Conservation (phyloP, 768 basidiomycete species). For the Russula vinacea region DNA sequence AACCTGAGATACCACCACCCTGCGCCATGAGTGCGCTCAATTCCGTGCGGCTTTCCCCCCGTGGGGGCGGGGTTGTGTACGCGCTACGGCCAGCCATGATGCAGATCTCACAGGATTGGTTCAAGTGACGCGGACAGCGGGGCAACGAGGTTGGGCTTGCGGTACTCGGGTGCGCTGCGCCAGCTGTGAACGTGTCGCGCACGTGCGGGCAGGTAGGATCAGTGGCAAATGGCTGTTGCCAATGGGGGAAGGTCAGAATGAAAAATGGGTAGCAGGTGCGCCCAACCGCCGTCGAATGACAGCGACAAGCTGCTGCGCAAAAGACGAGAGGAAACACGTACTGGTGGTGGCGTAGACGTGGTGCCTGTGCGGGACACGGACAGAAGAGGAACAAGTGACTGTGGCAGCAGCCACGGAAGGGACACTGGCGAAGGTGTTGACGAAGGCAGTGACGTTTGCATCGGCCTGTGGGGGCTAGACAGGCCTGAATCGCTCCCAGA, state of each 20-base stretch:
- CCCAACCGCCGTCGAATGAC: background rate
- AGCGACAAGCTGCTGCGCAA: background rate
- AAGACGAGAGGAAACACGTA: constrained; percentile 31
- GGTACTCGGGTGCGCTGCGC: constrained; percentile 56
- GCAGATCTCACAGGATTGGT: constrained; percentile 72
- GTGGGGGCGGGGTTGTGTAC: constrained; percentile 25
- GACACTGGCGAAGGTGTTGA: background rate
- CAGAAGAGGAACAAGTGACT: constrained; percentile 31
- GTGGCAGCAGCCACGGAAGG: constrained; percentile 11
- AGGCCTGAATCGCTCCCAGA: constrained; percentile 32
- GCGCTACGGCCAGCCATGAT: constrained; percentile 52
- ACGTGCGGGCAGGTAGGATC: constrained; percentile 40
- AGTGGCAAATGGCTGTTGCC: constrained; percentile 24
- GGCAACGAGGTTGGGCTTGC: constrained; percentile 60
- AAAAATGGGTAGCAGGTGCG: background rate
- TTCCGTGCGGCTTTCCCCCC: constrained; percentile 14
- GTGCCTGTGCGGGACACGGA: constrained; percentile 31
- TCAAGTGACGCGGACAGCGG: constrained; percentile 71
- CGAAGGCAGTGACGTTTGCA: constrained; percentile 32
- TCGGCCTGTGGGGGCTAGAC: constrained; percentile 26
- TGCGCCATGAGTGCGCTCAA: constrained; percentile 29
- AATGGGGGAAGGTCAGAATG: constrained; percentile 15
- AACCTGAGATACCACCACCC: constrained; percentile 61
- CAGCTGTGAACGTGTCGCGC: constrained; percentile 53
- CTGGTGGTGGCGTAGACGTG: constrained; percentile 25